Base-by-base conservation (phyloP, 257 asterid species). In the Plectranthus barbatus region DNA sequence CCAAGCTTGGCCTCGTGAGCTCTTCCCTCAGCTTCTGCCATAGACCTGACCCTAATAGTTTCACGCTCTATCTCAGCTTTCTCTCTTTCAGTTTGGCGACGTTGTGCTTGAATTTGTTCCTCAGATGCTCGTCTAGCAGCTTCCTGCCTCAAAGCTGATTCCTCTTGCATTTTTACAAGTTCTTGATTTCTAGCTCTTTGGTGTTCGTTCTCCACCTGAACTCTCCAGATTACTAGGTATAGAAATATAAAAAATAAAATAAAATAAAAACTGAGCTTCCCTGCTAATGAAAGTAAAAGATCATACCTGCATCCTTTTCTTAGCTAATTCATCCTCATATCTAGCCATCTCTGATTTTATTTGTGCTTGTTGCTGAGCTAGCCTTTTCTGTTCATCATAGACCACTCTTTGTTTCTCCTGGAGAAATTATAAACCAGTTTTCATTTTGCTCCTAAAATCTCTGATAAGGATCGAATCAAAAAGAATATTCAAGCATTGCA, bases 1-100 rank as follows among this genome's bases (percentile, higher is more conserved):
- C 87, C 84, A 70, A 92, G 95, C 82, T 81, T 92, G 66, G 93
- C 86, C 73, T 92, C 98, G 72, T 81, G 98, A 44, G 97, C 98
- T 70, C 93, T 80, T 67, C 89, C 98, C 80, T 89, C 98, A 20
- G 98, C 97, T 74, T 88, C 96, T 33, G 96, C 92, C 88, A 89
- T 51, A 62, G 93, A 80, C 64, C 74, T 82, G 65, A 79, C 85
- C 78, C 85, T 84, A 54, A 86, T 84, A 37, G 97, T 92, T 74
- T 89, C 98, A 56, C 89, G 93, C 48, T 89, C 96, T 56, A 89
- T 83, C 76, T 81, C 87, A 69, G 97, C 96, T 78, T 79, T 89
- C 69, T 85, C 90, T 56, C 80, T 77, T 78, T 85, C 97, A 48
- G 99, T 86, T 68, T 89, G 89, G 54, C 87, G 89, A 60, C 91